Evolutionary conservation across 768 basidiomycete species (phyloP), one percentile per base, ranked within the genome.

Genomic region (Calvatia gigantea): DNA sequence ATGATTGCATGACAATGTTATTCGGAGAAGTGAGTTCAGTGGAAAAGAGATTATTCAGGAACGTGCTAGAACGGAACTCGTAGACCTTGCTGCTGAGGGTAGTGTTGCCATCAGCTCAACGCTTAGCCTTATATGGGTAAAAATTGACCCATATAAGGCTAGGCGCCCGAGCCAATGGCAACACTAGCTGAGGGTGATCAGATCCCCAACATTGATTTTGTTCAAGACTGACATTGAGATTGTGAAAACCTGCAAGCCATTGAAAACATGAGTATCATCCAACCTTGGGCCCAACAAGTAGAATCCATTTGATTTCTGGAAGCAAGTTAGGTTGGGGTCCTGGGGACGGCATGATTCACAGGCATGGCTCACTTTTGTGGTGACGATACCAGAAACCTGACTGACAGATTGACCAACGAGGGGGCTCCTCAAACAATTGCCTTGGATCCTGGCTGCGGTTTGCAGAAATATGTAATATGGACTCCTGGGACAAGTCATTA

Each of bases 381-480:
- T 78, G 0, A 82, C 80, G 4, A 80, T 58, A 14, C 79, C 83
- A 25, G 74, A 76, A 7, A 85, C 69, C 61, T 76, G 73, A 23
- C 68, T 61, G 6, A 84, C 79, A 4, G 64, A 69, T 54, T 79
- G 70, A 0, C 80, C 78, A 27, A 58, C 63, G 9, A 76, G 61
- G 51, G 82, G 80, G 29, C 80, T 81, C 58, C 67, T 69, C 58
- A 73, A 82, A 1, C 73, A 64, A 28, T 61, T 43, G n/a, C 82
- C 82, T 65, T 82, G 80, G 27, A 85, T 79, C 25, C 82, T 80
- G n/a, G 78, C 67, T n/a, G n/a, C n/a, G n/a, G n/a, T n/a, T n/a
- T n/a, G n/a, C n/a, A n/a, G n/a, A n/a, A n/a, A n/a, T n/a, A n/a
- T n/a, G n/a, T n/a, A n/a, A n/a, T n/a, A n/a, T n/a, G n/a, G n/a